Evolutionary conservation across 2,329 filamentous ascomycete genomes (phyloP).

Genomic region (Aspergillus phoenicis): DNA sequence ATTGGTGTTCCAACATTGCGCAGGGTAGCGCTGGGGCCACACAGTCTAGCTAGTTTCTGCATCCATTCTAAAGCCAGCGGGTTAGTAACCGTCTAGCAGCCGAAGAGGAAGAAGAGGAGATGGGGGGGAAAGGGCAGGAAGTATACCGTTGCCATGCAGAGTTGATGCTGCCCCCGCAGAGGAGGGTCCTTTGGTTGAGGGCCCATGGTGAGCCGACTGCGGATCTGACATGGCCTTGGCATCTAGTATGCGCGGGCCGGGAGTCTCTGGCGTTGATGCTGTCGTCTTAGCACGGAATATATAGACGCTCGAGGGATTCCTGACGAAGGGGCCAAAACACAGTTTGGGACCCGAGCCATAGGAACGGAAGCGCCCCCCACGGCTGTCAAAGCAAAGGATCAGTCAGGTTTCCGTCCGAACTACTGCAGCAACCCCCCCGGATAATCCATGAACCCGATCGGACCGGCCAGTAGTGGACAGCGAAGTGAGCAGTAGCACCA

Average conservation of each 20-base stretch:
- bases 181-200: neutral
- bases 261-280: neutral
- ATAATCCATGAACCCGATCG: neutral
- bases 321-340: neutral
- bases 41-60: constrained; percentile 24
- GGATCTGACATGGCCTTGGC: neutral
- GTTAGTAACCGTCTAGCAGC: neutral
- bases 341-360: neutral
- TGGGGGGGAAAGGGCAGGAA: neutral
- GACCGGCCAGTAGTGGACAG: neutral
- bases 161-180: neutral
- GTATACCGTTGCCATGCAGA: constrained; percentile 6
- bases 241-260: neutral
- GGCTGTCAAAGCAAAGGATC: neutral
- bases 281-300: neutral
- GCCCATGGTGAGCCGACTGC: neutral
- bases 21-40: constrained; percentile 53
- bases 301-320: neutral
- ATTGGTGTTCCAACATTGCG: constrained; percentile 51
- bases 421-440: neutral
- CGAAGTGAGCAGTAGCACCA: neutral
- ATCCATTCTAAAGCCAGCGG: constrained; percentile 20
- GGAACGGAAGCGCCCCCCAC: neutral
- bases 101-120: neutral
- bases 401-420: neutral